Evolutionary conservation across 225 moss, liverwort and hornwort genomes (phyloP).

Genomic region (Pseudoscleropodium purum): DNA sequence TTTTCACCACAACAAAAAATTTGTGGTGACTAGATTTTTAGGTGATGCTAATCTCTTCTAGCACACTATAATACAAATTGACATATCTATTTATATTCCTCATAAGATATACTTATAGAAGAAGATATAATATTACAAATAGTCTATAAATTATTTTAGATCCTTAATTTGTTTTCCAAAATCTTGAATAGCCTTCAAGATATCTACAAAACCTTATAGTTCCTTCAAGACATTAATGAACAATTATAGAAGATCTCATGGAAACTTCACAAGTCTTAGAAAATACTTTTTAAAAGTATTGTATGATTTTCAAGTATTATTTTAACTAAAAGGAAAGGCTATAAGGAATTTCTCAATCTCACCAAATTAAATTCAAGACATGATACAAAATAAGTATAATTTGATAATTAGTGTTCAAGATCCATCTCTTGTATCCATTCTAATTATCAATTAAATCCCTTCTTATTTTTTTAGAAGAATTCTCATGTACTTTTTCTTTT

Average conservation of each 20-base stretch:
- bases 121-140: neutral
- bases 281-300: neutral
- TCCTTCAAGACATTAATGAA: no score
- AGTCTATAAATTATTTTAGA: neutral
- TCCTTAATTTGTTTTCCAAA: no score
- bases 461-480: neutral
- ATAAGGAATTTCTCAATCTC: no score
- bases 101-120: neutral
- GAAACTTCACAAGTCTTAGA: neutral
- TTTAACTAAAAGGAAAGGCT: no score
- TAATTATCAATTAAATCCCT: no score
- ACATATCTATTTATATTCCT: fast-evolving
- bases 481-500: neutral
- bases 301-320: no score
- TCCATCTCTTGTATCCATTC: no score
- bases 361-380: no score
- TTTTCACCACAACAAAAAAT: neutral
- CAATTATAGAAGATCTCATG: neutral
- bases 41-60: fast-evolving
- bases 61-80: neutral
- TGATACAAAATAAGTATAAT: no score
- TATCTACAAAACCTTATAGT: neutral
- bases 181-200: neutral
- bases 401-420: no score
- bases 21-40: neutral